Evolutionary conservation across 202 grass and related monocot genomes (phyloP).

Genomic region (Carex arenaria): DNA sequence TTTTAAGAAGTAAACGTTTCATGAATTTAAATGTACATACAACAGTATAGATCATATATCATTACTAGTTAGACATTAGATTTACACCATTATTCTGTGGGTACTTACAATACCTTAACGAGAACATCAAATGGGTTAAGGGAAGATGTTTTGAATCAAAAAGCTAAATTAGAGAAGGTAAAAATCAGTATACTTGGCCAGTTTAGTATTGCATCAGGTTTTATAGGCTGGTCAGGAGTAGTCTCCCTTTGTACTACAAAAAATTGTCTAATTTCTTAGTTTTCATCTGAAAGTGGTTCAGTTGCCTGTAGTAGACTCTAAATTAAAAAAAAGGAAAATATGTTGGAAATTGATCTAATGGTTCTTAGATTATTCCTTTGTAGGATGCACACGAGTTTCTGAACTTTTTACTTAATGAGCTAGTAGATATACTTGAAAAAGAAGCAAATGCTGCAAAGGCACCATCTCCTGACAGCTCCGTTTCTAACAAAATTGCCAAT

Average conservation of each 20-base stretch:
- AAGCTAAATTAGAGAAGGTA: not conserved
- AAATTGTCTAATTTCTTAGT: not conserved
- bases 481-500: conserved; percentile 54
- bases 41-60: not conserved
- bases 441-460: conserved; percentile 54
- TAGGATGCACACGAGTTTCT: conserved; percentile 99
- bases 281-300: not conserved
- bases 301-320: not conserved
- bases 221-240: not conserved
- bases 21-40: not conserved
- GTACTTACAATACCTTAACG: not conserved
- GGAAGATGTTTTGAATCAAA: not conserved
- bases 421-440: conserved; percentile 96
- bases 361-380: conserved; percentile 25
- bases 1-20: not conserved
- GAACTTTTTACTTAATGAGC: conserved; percentile 94
- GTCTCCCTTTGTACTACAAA: not conserved
- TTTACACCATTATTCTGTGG: not conserved
- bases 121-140: not conserved
- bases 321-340: not conserved
- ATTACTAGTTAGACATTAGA: not conserved
- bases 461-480: conserved; percentile 28
- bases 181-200: not conserved
- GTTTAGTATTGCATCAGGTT: not conserved
- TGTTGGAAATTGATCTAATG: conserved; percentile 4